Base-by-base conservation (phyloP, 2,329 filamentous ascomycete species). In the Pseudophaeomoniella oleicola region DNA sequence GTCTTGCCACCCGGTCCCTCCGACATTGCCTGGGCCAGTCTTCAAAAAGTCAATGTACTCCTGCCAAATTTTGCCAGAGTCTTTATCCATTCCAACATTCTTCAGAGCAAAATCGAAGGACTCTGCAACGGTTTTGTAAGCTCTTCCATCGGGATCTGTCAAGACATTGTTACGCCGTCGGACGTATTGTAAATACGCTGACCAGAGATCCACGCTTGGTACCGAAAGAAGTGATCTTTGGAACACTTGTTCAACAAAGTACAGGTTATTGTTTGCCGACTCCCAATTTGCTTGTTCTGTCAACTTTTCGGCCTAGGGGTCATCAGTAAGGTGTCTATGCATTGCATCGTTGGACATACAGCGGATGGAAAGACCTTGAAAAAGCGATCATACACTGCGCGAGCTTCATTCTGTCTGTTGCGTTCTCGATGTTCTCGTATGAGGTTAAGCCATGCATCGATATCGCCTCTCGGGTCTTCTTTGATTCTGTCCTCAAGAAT, bases 31-130 rank as follows among this genome's bases (percentile, higher is more conserved):
- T 1, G 90, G 90, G 0, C 81, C 84, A 29, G 75, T 82, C 53
- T 86, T 87, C 57, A 96, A 75, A 53, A 98, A 94, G 46, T 90
- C 78, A 42, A 98, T 79, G 50, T 96, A 96, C 46, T 98, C 90
- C 41, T 81, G 75, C 90, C 90, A 98, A 39, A 98, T 78, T 44
- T 71, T 74, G 22, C 86, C 88, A 9, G 87, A 80, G 50, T 94
- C 85, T 51, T 86, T 81, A 59, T 98, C 90, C 48, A 90, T 75
- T 17, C 92, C 92, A 43, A 98, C 79, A 46, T 83, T 82, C 46
- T 84, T 74, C 32, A 98, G 74, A 4, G 93, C 87, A 51, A 94
- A 86, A 44, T 96, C 86, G 58, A 94, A 98, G 2, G 86, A 83
- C 44, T 85, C 78, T 14, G 77, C 79, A 38, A 98, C 79, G 5